Base-by-base conservation (phyloP, 2,329 filamentous ascomycete species). In the Botrytis fabae region DNA sequence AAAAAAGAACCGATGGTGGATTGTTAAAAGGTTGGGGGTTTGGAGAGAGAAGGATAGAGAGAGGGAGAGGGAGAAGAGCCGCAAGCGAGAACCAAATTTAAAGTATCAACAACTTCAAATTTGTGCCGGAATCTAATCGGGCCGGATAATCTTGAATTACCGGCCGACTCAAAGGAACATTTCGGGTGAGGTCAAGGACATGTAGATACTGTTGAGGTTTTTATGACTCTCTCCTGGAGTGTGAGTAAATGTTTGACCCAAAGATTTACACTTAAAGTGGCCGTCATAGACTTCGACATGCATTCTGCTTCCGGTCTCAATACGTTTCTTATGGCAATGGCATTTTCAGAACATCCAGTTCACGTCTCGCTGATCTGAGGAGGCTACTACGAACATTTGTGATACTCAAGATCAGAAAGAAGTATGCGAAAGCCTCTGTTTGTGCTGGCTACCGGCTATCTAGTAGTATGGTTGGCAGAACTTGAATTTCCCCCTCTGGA, bases 321-420 rank as follows among this genome's bases (percentile, higher is more conserved):
- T 25, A 1, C 0, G 5, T 8, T 38, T 38, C 5, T 9, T 20
- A n/a, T 18, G 35, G 12, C 22, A 61, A 40, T n/a, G 12, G 0
- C 12, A 12, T 61, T n/a, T 62, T 16, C 14, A n/a, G 16, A 16
- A n/a, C 14, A 16, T 6, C 12, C 7, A 20, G n/a, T n/a, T 2
- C 1, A n/a, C 25, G 25, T 25, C 60, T n/a, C 16, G 59, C 35
- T 62, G 20, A n/a, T 54, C 46, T 35, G 9, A 40, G 35, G 8
- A n/a, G 10, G 14, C 25, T 38, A 25, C n/a, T 0, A 25, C n/a
- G 2, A 28, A 46, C 2, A 6, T 4, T 9, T 14, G 35, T 14
- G 2, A 12, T 14, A 7, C 6, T 18, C n/a, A 7, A 64, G 46
- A 22, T 28, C 0, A 28, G 14, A 54, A 54, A 54, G 14, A 32